A percentile compares a stretch with the other conserved stretches of the same genome.
Conservation (phyloP, 805 yeast species). For the Tetrapisispora pingtungensis region DNA sequence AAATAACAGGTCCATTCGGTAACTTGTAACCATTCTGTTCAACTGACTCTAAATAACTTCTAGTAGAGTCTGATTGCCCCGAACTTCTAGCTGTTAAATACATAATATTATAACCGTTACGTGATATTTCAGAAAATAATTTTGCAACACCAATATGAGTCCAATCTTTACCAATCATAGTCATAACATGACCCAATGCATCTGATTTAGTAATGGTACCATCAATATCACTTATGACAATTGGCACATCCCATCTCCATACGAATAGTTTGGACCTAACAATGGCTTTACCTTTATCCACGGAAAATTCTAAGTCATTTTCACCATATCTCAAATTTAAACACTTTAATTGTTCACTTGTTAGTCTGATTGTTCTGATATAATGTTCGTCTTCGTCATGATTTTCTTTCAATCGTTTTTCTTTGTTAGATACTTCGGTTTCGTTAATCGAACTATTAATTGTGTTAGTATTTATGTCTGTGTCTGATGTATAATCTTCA, state of each 20-base stretch:
- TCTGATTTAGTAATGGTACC: slow-evolving; percentile 97
- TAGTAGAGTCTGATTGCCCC: slow-evolving; percentile 88
- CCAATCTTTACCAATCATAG: slow-evolving; percentile 94
- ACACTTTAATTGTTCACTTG: slow-evolving; percentile 77
- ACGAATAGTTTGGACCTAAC: slow-evolving; percentile 63
- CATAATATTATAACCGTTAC: slow-evolving; percentile 87
- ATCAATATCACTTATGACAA: slow-evolving; percentile 93
- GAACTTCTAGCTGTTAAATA: slow-evolving; percentile 92
- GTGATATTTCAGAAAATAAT: slow-evolving; percentile 72
- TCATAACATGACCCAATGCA: slow-evolving; percentile 91
- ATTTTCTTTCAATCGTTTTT: not conserved
- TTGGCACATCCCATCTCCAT: slow-evolving; percentile 79
- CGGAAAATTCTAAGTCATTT: slow-evolving; percentile 68
- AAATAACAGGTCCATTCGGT: slow-evolving; percentile 87
- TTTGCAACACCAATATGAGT: slow-evolving; percentile 94
- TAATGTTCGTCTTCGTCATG: slow-evolving; percentile 26
- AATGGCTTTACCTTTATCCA: slow-evolving; percentile 72
- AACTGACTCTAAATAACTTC: slow-evolving; percentile 71
- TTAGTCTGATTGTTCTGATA: slow-evolving; percentile 81
- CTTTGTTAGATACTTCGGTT: not conserved
- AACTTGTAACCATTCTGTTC: slow-evolving; percentile 63
- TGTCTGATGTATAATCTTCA: slow-evolving; percentile 1
- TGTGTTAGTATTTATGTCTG: not conserved
- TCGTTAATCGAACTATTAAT: not conserved
- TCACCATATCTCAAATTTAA: slow-evolving; percentile 69